Evolutionary conservation across 148 eudicot species (phyloP).

Genomic region (Cornus kousa): DNA sequence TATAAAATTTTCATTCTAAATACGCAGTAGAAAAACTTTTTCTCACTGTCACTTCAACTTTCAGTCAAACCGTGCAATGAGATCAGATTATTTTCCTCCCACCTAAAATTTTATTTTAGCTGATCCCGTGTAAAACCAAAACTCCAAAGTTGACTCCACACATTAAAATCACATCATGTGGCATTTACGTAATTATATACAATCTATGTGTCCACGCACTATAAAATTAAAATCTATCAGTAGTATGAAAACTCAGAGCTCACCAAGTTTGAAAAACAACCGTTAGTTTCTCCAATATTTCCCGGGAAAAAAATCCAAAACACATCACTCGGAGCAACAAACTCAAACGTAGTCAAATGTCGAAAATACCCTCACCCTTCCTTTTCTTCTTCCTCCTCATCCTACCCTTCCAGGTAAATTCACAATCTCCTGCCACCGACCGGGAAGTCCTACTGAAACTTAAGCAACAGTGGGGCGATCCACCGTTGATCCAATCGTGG

Average conservation of each 20-base stretch:
- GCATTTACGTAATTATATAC: too few relatives aligned
- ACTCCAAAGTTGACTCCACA: neutral
- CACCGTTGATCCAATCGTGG: slow-evolving; percentile 45
- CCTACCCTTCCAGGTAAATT: slow-evolving; percentile 57
- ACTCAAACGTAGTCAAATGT: neutral
- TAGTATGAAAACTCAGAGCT: too few relatives aligned
- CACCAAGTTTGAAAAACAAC: neutral
- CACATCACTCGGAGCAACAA: neutral
- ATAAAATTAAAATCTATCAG: too few relatives aligned
- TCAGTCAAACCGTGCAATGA: too few relatives aligned
- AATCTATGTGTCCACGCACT: too few relatives aligned
- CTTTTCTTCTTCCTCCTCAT: slow-evolving; percentile 16
- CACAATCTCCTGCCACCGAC: slow-evolving; percentile 42
- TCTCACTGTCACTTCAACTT: too few relatives aligned
- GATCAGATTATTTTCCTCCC: neutral
- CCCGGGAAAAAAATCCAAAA: neutral
- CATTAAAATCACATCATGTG: too few relatives aligned
- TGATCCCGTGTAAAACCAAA: neutral
- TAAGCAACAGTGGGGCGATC: slow-evolving; percentile 52
- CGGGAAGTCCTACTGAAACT: slow-evolving; percentile 43
- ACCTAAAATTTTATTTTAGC: neutral
- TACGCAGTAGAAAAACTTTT: too few relatives aligned
- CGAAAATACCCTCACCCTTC: slow-evolving; percentile 5
- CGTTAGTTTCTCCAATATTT: neutral
- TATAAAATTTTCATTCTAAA: too few relatives aligned